Evolutionary conservation across 768 basidiomycete species (phyloP), one percentile per base, ranked within the genome.

Genomic region (Boletus sp.): DNA sequence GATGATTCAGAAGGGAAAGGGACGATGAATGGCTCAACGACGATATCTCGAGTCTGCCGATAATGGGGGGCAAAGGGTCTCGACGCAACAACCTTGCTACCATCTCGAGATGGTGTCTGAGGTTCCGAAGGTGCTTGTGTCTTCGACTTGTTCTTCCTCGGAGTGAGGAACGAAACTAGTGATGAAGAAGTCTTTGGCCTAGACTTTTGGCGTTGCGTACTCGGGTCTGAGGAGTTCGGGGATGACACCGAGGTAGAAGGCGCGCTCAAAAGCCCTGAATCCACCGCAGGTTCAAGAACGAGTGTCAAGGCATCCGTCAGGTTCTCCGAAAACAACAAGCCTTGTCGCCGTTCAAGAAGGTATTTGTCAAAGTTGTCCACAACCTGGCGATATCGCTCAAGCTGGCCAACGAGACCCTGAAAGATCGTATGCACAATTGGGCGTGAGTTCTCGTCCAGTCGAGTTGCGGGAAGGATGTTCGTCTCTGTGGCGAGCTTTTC

Each of bases 251-350:
- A 57, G 39, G 63, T 56, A 35, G 65, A 56, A 38, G 55, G 58
- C 15, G 58, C 46, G n/a, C 47, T 52, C 21, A 47, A 46, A 47
- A 57, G 48, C 23, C 55, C 68, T 13, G 76, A 68, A 49, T 83
- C 79, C 17, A 81, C 76, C 3, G 77, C 74, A 23, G 88, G 70
- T 53, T 93, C 87, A 51, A 93, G 74, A 14, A 77, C 79, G 43
- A 93, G 74, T 42, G 79, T 87, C 54, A 98, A 75, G 4, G 95
- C 95, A 63, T 98, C 96, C 7, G 85, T 89, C 34, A 97, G 74
- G 66, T 94, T 94, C 72, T 97, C 94, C 4, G 88, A 88, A 70
- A 96, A 97, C 17, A 96, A 72, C 9, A 98, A 77, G 2, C 94
- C 95, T 65, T 88, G 88, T 17, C 96, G 81, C 34, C 96, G 82